Conservation (phyloP, 176 grass and related monocot species). For the Juncus inflexus region DNA sequence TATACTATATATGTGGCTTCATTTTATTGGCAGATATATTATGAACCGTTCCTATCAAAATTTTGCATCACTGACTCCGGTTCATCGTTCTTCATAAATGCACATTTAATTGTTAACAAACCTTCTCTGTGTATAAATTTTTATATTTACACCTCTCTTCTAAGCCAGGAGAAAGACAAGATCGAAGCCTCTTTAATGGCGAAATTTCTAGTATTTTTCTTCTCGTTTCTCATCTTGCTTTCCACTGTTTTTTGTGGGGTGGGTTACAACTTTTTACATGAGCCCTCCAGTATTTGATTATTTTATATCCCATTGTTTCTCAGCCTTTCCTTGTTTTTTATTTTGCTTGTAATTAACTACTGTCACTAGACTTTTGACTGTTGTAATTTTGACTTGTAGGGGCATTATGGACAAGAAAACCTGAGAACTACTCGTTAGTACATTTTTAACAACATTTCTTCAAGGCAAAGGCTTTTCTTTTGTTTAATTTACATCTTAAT, state of each 20-base stretch:
- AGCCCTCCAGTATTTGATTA: not conserved
- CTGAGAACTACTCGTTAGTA: conserved; percentile 12
- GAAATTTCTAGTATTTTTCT: conserved; percentile 10
- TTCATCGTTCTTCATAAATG: too few relatives aligned
- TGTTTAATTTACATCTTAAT: too few relatives aligned
- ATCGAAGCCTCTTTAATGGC: conserved; percentile 10
- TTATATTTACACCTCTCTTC: not conserved
- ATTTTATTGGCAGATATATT: too few relatives aligned
- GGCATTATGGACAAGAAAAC: conserved; percentile 13
- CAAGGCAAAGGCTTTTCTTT: too few relatives aligned
- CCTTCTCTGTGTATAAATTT: not conserved
- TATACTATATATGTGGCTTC: too few relatives aligned
- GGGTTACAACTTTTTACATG: conserved; percentile 4
- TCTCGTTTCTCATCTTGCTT: conserved; percentile 4
- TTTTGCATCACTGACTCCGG: not conserved
- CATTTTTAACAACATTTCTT: not conserved
- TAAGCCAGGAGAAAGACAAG: too few relatives aligned
- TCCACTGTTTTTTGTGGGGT: conserved; percentile 10
- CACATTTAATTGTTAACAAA: not conserved
- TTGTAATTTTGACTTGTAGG: conserved; percentile 8
- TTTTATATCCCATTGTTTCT: not conserved
- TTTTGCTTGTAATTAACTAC: not conserved
- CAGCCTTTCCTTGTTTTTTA: not conserved
- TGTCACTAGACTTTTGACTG: too few relatives aligned
- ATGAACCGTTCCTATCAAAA: too few relatives aligned